Conservation (phyloP, 495 filamentous ascomycete species). For the Penicillium nucicola region DNA sequence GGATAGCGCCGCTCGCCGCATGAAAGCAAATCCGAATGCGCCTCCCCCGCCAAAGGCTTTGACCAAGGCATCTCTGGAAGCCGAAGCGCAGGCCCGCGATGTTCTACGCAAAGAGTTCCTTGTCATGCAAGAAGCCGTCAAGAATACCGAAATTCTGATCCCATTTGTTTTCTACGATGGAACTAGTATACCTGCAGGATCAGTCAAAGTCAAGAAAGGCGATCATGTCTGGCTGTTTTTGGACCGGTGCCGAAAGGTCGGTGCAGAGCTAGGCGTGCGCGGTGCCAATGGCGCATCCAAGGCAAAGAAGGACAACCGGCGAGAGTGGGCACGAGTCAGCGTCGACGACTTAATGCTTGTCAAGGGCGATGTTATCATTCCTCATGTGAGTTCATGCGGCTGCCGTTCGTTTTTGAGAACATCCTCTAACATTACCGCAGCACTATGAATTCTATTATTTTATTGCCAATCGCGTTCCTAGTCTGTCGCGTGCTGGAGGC, state of each 20-base stretch:
- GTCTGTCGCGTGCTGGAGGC: constrained; percentile 49
- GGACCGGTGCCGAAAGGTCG: constrained; percentile 85
- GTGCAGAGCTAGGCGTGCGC: constrained; percentile 74
- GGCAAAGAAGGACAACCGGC: constrained; percentile 55
- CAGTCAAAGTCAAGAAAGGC: constrained; percentile 85
- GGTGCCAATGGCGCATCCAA: constrained; percentile 53
- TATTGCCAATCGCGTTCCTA: constrained; percentile 83
- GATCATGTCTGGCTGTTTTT: constrained; percentile 89
- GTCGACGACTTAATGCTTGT: constrained; percentile 98
- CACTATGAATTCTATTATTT: constrained; percentile 98
- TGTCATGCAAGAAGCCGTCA: constrained; percentile 78
- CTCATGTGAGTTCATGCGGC: constrained; percentile 65
- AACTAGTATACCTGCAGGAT: constrained; percentile 85
- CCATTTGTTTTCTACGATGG: constrained; percentile 99
- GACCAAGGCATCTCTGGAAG: constrained; percentile 79
- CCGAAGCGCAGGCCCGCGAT: constrained; percentile 81
- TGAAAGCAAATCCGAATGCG: constrained; percentile 66
- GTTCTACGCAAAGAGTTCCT: constrained; percentile 82
- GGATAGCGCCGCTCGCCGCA: constrained; percentile 44
- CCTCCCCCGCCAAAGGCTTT: constrained; percentile 70
- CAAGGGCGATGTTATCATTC: constrained; percentile 86
- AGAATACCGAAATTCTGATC: constrained; percentile 83
- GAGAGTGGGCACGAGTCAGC: constrained; percentile 89
- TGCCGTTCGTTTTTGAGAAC: neutral
- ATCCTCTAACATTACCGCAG: constrained; percentile 43